phyloP scores from a whole-genome alignment of 805 yeast species.

The Candida ulmi region DNA sequence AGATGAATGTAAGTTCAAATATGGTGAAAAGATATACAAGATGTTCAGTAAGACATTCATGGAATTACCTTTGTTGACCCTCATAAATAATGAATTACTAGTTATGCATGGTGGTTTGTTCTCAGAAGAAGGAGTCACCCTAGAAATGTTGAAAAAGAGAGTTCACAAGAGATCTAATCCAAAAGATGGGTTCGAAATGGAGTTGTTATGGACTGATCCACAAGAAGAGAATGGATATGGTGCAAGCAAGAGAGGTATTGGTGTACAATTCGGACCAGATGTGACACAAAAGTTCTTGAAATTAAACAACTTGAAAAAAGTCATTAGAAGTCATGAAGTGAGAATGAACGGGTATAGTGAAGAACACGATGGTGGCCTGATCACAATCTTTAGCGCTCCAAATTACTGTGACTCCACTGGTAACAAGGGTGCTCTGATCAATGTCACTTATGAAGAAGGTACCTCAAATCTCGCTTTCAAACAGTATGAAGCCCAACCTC shows the following conservation, averaged over 20 bases:
- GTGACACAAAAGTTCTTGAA: constrained; percentile 76
- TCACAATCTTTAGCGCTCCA: constrained; percentile 98
- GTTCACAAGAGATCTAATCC: constrained; percentile 85
- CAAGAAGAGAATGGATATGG: constrained; percentile 73
- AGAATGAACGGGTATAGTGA: constrained; percentile 84
- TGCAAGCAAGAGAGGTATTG: constrained; percentile 91
- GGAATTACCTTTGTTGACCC: constrained; percentile 77
- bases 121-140: constrained; percentile 63
- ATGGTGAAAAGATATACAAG: constrained; percentile 70
- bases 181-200: constrained; percentile 91
- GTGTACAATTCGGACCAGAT: constrained; percentile 96
- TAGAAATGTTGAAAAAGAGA: constrained; percentile 68
- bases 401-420: constrained; percentile 93
- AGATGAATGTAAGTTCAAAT: constrained; percentile 91
- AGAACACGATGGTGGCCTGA: constrained; percentile 80
- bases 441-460: constrained; percentile 39
- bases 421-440: constrained; percentile 84
- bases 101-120: constrained; percentile 96
- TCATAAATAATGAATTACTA: constrained; percentile 71
- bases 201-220: constrained; percentile 96
- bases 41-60: constrained; percentile 85
- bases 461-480: constrained; percentile 43
- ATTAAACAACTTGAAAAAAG: constrained; percentile 63
- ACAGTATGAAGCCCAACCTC: constrained; percentile 77
- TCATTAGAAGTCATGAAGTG: constrained; percentile 93